Percentiles rank a stretch among this genome's conserved stretches.
Conservation (phyloP, 2,329 filamentous ascomycete species). For the Pestalotiopsis fici region DNA sequence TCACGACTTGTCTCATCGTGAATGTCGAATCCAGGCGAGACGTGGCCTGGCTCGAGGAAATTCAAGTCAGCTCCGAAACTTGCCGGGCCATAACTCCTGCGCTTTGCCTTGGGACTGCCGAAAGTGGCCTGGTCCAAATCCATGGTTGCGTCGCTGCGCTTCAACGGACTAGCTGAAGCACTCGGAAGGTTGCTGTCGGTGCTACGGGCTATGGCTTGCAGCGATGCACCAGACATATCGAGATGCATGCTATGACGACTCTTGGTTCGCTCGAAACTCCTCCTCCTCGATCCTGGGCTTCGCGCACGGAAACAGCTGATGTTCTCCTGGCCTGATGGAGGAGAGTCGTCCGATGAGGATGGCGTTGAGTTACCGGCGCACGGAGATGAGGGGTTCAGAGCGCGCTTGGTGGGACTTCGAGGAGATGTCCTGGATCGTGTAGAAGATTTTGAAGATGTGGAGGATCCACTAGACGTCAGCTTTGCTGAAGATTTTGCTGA, state of each 20-base stretch:
- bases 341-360: constrained; percentile 44
- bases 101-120: constrained; percentile 87
- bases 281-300: constrained; percentile 44
- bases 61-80: constrained; percentile 65
- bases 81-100: constrained; percentile 81
- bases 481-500: constrained; percentile 63
- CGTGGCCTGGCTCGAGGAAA: constrained; percentile 67
- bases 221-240: constrained; percentile 55
- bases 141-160: constrained; percentile 89
- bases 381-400: constrained; percentile 69
- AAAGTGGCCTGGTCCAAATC: constrained; percentile 77
- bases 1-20: constrained; percentile 52
- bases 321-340: constrained; percentile 46
- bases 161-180: constrained; percentile 77
- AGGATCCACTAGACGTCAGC: constrained; percentile 26
- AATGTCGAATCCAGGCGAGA: constrained; percentile 48
- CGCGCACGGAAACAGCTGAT: constrained; percentile 29
- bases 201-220: constrained; percentile 52
- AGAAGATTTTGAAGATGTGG: constrained; percentile 51
- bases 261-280: constrained; percentile 47
- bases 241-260: constrained; percentile 57
- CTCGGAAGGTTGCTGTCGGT: constrained; percentile 49
- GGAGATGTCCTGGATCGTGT: constrained; percentile 71
- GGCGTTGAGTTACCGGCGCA: constrained; percentile 65
- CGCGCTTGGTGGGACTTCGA: constrained; percentile 80